These are phyloP conservation scores for Pseudocercospora pini-densiflorae DNA, from an alignment of 2,329 filamentous ascomycete genomes.

Conservation along the genomic window DNA sequence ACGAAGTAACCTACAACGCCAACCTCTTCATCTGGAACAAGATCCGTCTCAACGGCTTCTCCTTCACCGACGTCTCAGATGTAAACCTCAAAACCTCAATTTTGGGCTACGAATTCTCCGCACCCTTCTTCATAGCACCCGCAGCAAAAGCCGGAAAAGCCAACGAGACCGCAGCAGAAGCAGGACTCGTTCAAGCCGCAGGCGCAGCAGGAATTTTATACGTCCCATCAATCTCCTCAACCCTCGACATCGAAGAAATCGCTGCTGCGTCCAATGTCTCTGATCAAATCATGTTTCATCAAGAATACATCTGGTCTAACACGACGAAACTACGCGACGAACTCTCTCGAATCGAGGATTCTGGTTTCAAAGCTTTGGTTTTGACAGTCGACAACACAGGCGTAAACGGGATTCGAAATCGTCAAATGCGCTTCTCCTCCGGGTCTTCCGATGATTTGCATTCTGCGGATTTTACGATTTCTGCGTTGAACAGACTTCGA, in stretches of 20 bases:
- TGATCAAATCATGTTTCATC: constrained; percentile 47
- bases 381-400: constrained; percentile 48
- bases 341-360: constrained; percentile 39
- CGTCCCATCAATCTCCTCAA: constrained; percentile 48
- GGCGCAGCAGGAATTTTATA: constrained; percentile 57
- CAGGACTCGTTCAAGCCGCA: constrained; percentile 54
- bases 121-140: constrained; percentile 93
- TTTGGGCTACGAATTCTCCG: constrained; percentile 79
- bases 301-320: constrained; percentile 46
- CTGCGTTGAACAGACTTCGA: constrained; percentile 15
- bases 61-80: constrained; percentile 32
- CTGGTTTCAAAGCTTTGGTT: constrained; percentile 47
- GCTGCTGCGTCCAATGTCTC: constrained; percentile 32
- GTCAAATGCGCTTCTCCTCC: constrained; percentile 19
- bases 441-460: constrained; percentile 13
- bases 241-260: constrained; percentile 41
- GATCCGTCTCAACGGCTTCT: constrained; percentile 35
- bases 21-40: constrained; percentile 37
- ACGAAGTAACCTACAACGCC: constrained; percentile 36
- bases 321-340: constrained; percentile 38
- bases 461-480: constrained; percentile 21
- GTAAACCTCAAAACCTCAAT: constrained; percentile 68
- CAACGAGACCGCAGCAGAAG: constrained; percentile 64
- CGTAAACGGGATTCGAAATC: constrained; percentile 42
- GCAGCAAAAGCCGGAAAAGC: constrained; percentile 93